Evolutionary conservation across 2,329 filamentous ascomycete genomes (phyloP).

Genomic region (Botrytis elliptica): DNA sequence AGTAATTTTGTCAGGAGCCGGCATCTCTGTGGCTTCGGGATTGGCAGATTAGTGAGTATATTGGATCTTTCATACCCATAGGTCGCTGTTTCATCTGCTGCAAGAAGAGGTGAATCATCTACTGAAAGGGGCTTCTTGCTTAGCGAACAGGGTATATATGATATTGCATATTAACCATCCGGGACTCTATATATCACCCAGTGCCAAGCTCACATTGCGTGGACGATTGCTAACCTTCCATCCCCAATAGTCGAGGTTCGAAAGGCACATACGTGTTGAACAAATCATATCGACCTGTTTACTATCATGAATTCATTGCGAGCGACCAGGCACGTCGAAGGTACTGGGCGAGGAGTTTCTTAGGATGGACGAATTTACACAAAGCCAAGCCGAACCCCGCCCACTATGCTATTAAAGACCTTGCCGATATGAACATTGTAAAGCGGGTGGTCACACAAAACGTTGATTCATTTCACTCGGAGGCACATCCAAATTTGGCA

Average conservation of each 20-base stretch:
- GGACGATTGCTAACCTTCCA: slow-evolving; percentile 13
- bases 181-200: background rate
- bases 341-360: slow-evolving; percentile 93
- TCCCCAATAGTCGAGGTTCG: slow-evolving; percentile 49
- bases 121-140: background rate
- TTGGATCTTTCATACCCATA: background rate
- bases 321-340: slow-evolving; percentile 67
- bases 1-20: slow-evolving; percentile 75
- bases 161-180: background rate
- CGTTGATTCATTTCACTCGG: slow-evolving; percentile 88
- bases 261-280: slow-evolving; percentile 93
- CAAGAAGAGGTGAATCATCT: background rate
- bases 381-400: slow-evolving; percentile 76
- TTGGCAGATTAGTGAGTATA: slow-evolving; percentile 77
- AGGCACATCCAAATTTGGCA: slow-evolving; percentile 69
- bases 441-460: slow-evolving; percentile 87
- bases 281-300: slow-evolving; percentile 86
- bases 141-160: background rate
- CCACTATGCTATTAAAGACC: slow-evolving; percentile 72
- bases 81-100: slow-evolving; percentile 1
- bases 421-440: slow-evolving; percentile 71
- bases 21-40: slow-evolving; percentile 89
- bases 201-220: slow-evolving; percentile 2
- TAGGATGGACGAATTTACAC: slow-evolving; percentile 84
- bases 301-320: slow-evolving; percentile 82